Evolutionary conservation across 768 basidiomycete species (phyloP).

Genomic region (Phaffia tasmanica): DNA sequence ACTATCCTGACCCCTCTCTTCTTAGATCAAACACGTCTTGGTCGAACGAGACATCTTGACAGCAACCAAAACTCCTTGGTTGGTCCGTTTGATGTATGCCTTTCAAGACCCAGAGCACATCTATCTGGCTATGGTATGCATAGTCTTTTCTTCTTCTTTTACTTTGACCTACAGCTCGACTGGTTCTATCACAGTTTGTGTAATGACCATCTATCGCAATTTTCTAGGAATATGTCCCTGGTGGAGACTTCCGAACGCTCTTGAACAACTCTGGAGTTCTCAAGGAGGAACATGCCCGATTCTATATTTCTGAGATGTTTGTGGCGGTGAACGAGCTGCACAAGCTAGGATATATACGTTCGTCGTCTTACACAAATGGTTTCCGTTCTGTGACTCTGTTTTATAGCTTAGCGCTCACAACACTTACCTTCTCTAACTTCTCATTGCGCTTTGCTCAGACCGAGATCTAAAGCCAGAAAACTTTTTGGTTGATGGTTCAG

Average conservation of each 20-base stretch:
- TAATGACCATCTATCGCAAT: not conserved
- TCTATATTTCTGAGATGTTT: conserved; percentile 98
- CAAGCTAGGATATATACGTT: conserved; percentile 91
- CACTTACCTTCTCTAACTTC: not conserved
- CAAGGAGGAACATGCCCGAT: conserved; percentile 91
- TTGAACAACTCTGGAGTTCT: conserved; percentile 96
- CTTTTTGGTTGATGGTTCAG: conserved; percentile 87
- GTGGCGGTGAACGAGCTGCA: conserved; percentile 84
- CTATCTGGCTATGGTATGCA: conserved; percentile 74
- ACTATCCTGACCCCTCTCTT: not conserved
- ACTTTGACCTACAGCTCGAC: not conserved
- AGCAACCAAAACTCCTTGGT: conserved; percentile 94
- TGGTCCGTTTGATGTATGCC: conserved; percentile 85
- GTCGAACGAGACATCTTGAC: conserved; percentile 97
- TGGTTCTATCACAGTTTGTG: not conserved
- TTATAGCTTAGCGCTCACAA: not conserved
- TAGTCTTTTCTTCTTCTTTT: not conserved
- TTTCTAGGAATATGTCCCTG: conserved; percentile 76
- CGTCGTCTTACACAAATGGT: not conserved
- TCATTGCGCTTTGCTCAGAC: not conserved
- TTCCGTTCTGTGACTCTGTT: not conserved
- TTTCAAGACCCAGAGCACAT: conserved; percentile 88
- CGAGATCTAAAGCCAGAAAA: conserved; percentile 50
- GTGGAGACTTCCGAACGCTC: conserved; percentile 94
- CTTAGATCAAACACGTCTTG: conserved; percentile 86